Base-by-base conservation (phyloP, 257 asterid species). In the Mentha longifolia region DNA sequence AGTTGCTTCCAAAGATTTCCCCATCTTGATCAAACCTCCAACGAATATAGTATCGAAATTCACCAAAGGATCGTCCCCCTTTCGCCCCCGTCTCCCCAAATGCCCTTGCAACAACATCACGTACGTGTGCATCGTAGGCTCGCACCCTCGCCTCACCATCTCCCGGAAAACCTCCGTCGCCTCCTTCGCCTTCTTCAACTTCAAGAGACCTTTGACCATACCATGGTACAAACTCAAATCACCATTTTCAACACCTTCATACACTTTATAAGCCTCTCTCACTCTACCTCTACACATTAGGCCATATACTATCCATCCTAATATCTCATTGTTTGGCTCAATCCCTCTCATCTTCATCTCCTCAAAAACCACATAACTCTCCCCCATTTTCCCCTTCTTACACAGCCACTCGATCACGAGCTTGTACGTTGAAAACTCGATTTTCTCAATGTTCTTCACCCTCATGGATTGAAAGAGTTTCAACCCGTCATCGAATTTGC, bases 81-180 rank as follows among this genome's bases (percentile, higher is more conserved):
- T 87, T 73, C 97, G 80, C 76, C 99, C 99, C 68, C 93, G 79
- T 84, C 76, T 94, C 60, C 97, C 99, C 77, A 94, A 55, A 80
- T 94, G 96, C 47, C 97, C 97, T 78, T 94, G 97, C 85, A 94
- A 70, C 77, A 94, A 71, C 97, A 94, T 91, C 31, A 94, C 79
- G 64, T 94, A 94, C 0, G 97, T 94, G 74, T 94, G 97, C 99
- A 94, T 94, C 1, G 78, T 89, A 0, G 98, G 99, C 84, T 91
- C 98, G 50, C 96, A 88, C 17, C 97, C 96, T 46, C 75, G 78
- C 62, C 39, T 78, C 43, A 89, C 84, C 99, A 94, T 94, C 82
- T 91, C 96, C 80, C 99, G 77, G 77, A 94, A 94, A 45, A 94
- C 92, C 72, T 88, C 74, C 3, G 98, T 94, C 0, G 98, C 98